Base-by-base conservation (phyloP, 1,139 yeast species). In the Hansenula sp. region DNA sequence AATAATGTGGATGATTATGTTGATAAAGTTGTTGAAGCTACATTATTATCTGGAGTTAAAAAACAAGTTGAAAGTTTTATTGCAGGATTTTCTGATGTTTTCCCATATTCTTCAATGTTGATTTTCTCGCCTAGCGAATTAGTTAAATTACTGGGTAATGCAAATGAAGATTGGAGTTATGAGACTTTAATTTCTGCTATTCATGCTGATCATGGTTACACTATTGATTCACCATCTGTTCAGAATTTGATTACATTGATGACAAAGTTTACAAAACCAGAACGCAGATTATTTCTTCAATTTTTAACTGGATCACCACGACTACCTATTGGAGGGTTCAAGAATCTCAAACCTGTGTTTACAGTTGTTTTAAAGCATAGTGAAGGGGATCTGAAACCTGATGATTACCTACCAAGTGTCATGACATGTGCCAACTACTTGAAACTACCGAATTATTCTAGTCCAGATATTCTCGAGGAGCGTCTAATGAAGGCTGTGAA, bases 401-500 rank as follows among this genome's bases (percentile, higher is more conserved):
- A 92, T 60, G 90, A 82, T 48, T 89, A 84, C 55, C 68, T 92
- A 44, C 98, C 98, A 2, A 88, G 96, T 64, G 98, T 92, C 4
- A 92, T 92, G 98, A 92, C 98, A 0, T 92, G 98, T 68, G 97
- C 95, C 6, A 92, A 92, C 60, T 92, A 92, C 57, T 71, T 92
- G 50, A 92, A 92, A 61, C 66, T 92, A 24, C 98, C 98, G 2
- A 77, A 83, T 46, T 92, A 92, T 57, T 74, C 88, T 2, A 67
- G 76, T 24, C 72, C 71, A 46, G 79, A 69, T 25, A 63, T 86
- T 2, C 73, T 92, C 80, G 68, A 62, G 43, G 57, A 68, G 31
- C 71, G 82, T 43, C 62, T 92, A 12, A 45, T 65, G 20, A 83
- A 78, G 44, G 97, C 98, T 0, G 77, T 89, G 53, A 69, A 69